Evolutionary conservation across 139 green algal species (phyloP).

Genomic region (Ostreobium quekettii): DNA sequence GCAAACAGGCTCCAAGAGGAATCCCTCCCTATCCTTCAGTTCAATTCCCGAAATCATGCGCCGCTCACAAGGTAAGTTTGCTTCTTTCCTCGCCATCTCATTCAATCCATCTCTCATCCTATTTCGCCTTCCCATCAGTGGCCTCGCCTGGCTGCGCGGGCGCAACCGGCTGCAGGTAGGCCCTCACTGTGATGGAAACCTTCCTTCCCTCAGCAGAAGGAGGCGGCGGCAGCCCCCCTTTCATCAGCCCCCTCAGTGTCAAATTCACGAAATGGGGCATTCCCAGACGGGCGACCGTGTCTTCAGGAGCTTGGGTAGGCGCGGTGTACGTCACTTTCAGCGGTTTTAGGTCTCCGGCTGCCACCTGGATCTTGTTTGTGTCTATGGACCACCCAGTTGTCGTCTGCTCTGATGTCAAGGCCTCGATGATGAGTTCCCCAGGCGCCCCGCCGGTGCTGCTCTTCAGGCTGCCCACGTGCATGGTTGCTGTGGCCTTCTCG

Average conservation of each 20-base stretch:
- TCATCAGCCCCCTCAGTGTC: not conserved
- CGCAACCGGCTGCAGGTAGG: no score
- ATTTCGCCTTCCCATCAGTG: no score
- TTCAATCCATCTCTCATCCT: no score
- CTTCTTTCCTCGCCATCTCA: no score
- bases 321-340: not conserved
- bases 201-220: not conserved
- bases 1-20: no score
- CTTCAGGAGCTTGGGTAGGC: not conserved
- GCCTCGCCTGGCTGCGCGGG: no score
- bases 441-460: not conserved
- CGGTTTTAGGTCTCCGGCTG: not conserved
- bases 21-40: no score
- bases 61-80: no score
- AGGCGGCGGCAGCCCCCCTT: not conserved
- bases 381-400: not conserved
- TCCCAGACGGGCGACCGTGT: not conserved
- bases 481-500: not conserved
- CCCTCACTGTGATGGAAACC: not conserved
- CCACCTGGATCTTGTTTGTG: not conserved
- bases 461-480: not conserved
- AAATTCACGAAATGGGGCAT: not conserved
- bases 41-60: no score
- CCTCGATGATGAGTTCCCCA: not conserved
- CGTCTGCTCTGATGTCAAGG: not conserved